phyloP scores from a whole-genome alignment of 441 rosid genomes.

The Rhodomyrtus psidioides region DNA sequence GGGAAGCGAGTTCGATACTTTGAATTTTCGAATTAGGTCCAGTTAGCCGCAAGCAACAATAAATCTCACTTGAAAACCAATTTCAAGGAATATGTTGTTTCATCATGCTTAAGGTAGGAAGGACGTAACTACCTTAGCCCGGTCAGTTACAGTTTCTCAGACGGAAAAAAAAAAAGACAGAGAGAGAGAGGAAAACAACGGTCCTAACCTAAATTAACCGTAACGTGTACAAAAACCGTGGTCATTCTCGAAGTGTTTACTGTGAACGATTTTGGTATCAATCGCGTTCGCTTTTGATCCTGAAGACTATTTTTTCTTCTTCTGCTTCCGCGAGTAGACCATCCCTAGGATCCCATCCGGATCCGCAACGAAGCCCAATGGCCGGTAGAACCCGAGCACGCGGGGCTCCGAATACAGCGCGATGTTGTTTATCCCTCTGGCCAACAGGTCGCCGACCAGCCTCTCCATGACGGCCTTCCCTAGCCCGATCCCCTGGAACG shows the following conservation, averaged over 20 bases:
- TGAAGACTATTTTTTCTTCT: constrained; percentile 10
- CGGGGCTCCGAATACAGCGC: constrained; percentile 83
- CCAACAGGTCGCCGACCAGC: constrained; percentile 45
- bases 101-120: not conserved
- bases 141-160: not conserved
- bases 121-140: not conserved
- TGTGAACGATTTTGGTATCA: not conserved
- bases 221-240: not conserved
- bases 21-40: not conserved
- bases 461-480: constrained; percentile 90
- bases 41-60: not conserved
- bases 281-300: not conserved
- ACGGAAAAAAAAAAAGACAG: too few species aligned
- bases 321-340: constrained; percentile 67
- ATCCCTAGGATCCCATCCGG: constrained; percentile 90
- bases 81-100: not conserved
- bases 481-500: constrained; percentile 68
- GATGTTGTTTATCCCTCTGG: constrained; percentile 56
- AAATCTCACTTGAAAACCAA: not conserved
- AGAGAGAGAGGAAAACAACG: not conserved
- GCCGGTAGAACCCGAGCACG: constrained; percentile 80
- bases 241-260: not conserved
- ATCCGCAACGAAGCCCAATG: constrained; percentile 83
- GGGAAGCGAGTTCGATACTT: not conserved
- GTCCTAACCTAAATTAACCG: not conserved